Evolutionary conservation across 139 green algal species (phyloP), one percentile per base, ranked within the genome.

Genomic region (Tetradesmus lagerheimii): DNA sequence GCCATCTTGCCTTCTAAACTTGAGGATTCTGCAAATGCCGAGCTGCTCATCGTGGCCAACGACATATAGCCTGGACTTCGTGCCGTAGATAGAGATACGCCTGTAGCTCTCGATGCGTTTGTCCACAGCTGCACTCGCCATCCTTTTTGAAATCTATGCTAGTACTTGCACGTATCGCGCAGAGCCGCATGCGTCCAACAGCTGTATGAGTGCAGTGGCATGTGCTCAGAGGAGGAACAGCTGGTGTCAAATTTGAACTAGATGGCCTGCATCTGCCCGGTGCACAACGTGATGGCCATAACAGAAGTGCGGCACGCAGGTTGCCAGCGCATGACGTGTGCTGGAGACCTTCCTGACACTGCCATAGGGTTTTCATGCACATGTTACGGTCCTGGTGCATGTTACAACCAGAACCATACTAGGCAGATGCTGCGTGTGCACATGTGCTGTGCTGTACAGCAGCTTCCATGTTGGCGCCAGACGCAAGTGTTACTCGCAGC

Each of bases 31-130:
- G 85, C 90, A 97, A 2, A 31, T 45, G 1, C 75, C 85, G 27
- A 86, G 80, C 9, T 90, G 67, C 45, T 94, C 94, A 83, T 91
- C 93, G 77, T 95, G 92, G 25, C 93, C 95, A 4, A 97, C 91
- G 3, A 97, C 66, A 43, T 95, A 96, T 8, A 95, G 79, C 1
- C 89, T 57, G 6, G 80, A 79, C 74, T 94, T 95, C 14, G 91
- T 93, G 43, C 94, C 66, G 47, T 96, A 96, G 8, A 96, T 92
- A 23, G 89, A 89, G 14, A 95, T 78, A n/a, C 86, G 64, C 57
- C 90, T 82, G 62, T 89, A 93, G 38, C 37, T 66, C 9, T 88
- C 64, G 9, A 80, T 80, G 23, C 64, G 64, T 25, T 62, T 80
- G 83, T 88, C 83, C 37, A 88, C 83, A 25, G 83, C 83, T 43